Base-by-base conservation (phyloP, 2,329 filamentous ascomycete genomes). In the Phyllosticta ampelicida region DNA sequence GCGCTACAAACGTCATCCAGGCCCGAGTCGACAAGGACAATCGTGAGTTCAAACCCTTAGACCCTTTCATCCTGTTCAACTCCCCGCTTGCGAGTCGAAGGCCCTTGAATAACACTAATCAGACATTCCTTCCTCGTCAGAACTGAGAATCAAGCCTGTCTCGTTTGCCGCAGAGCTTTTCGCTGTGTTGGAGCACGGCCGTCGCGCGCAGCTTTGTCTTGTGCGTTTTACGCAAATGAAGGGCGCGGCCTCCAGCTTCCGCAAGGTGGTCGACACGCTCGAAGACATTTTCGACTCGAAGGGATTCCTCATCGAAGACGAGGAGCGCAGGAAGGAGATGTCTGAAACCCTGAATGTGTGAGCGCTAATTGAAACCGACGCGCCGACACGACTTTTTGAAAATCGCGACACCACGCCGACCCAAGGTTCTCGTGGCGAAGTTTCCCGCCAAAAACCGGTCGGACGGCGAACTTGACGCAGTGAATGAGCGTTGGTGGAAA, bases 171-270 rank as follows among this genome's bases (percentile, higher is more conserved):
- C 86, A 44, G 90, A 96, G 70, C 81, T 96, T 61, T 95, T 95
- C 75, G 90, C 87, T 1, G 86, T 95, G 44, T 86, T 95, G 61
- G 89, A 96, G 74, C 87, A 94, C 67, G 89, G 89, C 53, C 86
- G 83, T 65, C 85, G 84, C 62, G 85, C 83, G 51, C 86, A 86
- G 9, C 80, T 96, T 56, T 88, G 86, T 70, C 84, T 96, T 63
- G 84, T 89, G 28, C 86, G 89, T 36, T 89, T 96, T 70, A 92
- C 88, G 1, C 91, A 96, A 68, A 90, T 94, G 68, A 86, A 86
- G 60, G 94, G 92, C n/a, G 91, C 92, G 1, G 90, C 89, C 44
- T 94, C 87, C 65, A 94, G 87, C 64, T 95, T 97, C 74, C 82
- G 89, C 69, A 85, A 84, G 67, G 87, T 96, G 9, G 82, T 95